These are phyloP conservation scores for Penicillium sp. DNA, from an alignment of 2,329 filamentous ascomycete genomes.

Conservation along the genomic window DNA sequence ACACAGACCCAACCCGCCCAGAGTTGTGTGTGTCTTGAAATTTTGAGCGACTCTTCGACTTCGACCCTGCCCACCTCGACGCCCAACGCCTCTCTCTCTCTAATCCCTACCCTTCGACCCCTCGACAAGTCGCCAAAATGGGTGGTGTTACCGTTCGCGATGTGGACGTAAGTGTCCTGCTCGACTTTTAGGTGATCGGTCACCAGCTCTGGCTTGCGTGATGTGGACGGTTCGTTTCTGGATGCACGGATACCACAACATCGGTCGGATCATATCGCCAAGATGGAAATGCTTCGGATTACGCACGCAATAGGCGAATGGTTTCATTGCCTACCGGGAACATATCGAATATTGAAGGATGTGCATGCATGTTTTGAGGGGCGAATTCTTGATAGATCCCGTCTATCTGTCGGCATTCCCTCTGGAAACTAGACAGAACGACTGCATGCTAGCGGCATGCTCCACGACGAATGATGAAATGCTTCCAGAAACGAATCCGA, in stretches of 20 bases:
- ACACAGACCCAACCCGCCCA: slow-evolving; percentile 34
- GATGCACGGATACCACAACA: slow-evolving; percentile 10
- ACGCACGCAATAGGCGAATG: not conserved
- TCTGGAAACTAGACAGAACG: not conserved
- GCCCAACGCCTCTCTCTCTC: slow-evolving; percentile 28
- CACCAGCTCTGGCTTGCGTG: slow-evolving; percentile 17
- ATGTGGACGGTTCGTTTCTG: slow-evolving; percentile 19
- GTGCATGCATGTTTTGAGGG: slow-evolving; percentile 4
- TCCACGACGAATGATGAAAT: slow-evolving; percentile 12
- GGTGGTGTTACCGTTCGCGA: slow-evolving; percentile 66
- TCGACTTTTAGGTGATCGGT: slow-evolving; percentile 15
- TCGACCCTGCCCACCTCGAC: slow-evolving; percentile 40
- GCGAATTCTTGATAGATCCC: not conserved
- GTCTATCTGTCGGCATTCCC: not conserved
- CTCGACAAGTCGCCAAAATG: slow-evolving; percentile 55
- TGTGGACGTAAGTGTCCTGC: slow-evolving; percentile 55
- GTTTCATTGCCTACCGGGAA: not conserved
- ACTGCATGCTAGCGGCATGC: slow-evolving; percentile 2
- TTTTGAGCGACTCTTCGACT: slow-evolving; percentile 36
- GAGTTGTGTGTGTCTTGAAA: slow-evolving; percentile 36
- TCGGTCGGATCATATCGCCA: slow-evolving; percentile 7
- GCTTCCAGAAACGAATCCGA: slow-evolving; percentile 19
- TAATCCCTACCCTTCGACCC: slow-evolving; percentile 29
- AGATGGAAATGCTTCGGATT: slow-evolving; percentile 5
- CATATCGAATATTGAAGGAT: slow-evolving; percentile 4